Conservation (phyloP, 2,329 filamentous ascomycete genomes). For the Aspergillus ibericus region DNA sequence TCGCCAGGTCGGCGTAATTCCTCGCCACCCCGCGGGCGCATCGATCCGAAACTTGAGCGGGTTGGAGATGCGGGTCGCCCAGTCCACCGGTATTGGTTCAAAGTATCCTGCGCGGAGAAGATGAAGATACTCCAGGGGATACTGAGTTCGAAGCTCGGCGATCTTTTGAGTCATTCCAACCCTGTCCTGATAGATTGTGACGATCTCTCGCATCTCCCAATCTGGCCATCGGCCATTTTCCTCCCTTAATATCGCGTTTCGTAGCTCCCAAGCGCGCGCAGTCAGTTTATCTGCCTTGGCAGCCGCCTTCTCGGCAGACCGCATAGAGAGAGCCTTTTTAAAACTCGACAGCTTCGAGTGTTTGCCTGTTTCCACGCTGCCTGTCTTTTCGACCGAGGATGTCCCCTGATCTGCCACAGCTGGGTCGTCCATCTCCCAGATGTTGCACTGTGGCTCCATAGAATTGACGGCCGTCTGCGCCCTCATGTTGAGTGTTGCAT, state of each 20-base stretch:
- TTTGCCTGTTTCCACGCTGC: not conserved
- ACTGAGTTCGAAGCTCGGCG: not conserved
- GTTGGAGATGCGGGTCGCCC: constrained; percentile 1
- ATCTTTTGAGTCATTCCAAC: not conserved
- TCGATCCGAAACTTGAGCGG: constrained; percentile 7
- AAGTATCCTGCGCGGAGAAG: constrained; percentile 9
- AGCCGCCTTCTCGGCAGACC: not conserved
- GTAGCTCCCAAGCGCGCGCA: not conserved
- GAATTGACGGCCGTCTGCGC: not conserved
- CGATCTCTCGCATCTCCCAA: not conserved
- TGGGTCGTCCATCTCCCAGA: not conserved
- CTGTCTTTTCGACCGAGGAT: not conserved
- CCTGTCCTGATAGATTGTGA: not conserved
- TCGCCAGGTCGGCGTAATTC: constrained; percentile 4
- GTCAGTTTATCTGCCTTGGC: not conserved
- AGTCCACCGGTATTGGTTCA: constrained; percentile 1
- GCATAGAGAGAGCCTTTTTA: not conserved
- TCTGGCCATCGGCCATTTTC: constrained; percentile 6
- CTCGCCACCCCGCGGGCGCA: not conserved
- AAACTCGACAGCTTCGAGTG: not conserved
- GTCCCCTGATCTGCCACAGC: no score
- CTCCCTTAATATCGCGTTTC: not conserved
- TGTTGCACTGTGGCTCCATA: not conserved
- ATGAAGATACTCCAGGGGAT: constrained; percentile 1
- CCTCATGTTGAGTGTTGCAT: not conserved